A percentile compares a stretch with the other conserved stretches of the same genome.
Evolutionary conservation across 208 protist species (phyloP).

Genomic region (Wallacemonas collosoma): DNA sequence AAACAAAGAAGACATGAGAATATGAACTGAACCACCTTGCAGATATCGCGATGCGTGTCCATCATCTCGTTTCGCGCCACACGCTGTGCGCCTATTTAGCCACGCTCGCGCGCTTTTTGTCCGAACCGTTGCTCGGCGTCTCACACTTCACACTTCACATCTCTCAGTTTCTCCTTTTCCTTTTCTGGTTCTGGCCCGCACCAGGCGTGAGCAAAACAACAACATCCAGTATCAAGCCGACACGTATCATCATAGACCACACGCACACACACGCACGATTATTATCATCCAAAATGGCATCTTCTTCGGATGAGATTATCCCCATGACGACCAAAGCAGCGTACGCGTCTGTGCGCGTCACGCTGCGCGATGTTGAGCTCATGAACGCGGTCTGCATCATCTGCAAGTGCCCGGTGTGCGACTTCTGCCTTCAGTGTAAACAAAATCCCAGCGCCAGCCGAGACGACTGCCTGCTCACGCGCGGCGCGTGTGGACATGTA

Average conservation of each 20-base stretch:
- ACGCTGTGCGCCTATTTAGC: no score
- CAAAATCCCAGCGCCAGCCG: background rate
- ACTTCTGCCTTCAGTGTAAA: slow-evolving; percentile 32
- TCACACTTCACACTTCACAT: no score
- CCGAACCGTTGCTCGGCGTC: no score
- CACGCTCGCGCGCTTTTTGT: no score
- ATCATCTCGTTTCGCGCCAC: no score
- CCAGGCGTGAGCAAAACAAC: no score
- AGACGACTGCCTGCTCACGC: slow-evolving; percentile 18
- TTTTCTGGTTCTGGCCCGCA: no score
- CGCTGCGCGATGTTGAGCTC: slow-evolving; percentile 27
- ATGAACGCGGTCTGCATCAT: slow-evolving; percentile 31
- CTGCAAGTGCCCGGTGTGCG: slow-evolving; percentile 25
- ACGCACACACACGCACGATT: slow-evolving; percentile 2
- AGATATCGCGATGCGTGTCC: no score
- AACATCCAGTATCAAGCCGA: no score
- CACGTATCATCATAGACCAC: background rate
- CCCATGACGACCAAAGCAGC: slow-evolving; percentile 35
- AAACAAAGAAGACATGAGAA: no score
- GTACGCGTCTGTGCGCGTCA: slow-evolving; percentile 26
- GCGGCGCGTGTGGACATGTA: slow-evolving; percentile 45
- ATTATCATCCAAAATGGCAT: background rate
- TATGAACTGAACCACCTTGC: no score
- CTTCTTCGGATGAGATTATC: slow-evolving; percentile 24
- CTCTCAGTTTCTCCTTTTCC: background rate